Evolutionary conservation across 306 rosid genomes (phyloP).

Genomic region (Malus sylvestris): DNA sequence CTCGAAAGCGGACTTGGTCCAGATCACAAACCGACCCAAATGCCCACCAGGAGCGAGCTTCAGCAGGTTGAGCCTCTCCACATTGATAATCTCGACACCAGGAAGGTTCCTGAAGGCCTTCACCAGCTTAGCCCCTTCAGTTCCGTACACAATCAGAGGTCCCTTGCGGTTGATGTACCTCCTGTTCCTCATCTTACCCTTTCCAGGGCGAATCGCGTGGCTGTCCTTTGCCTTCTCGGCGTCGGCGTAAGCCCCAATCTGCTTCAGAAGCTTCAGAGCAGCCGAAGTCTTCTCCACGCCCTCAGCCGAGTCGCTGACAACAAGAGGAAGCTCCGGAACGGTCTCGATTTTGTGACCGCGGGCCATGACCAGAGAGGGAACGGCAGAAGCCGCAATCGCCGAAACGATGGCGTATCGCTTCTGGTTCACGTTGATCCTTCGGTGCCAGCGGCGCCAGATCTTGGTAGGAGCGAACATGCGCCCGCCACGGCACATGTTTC

Average conservation of each 20-base stretch:
- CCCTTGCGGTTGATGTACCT: constrained; percentile 71
- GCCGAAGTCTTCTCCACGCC: constrained; percentile 68
- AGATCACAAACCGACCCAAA: constrained; percentile 69
- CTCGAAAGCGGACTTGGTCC: constrained; percentile 91
- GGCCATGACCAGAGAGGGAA: constrained; percentile 64
- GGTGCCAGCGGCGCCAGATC: constrained; percentile 98
- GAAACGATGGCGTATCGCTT: constrained; percentile 75
- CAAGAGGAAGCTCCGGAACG: constrained; percentile 70
- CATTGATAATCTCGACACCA: constrained; percentile 63
- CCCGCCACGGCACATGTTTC: constrained; percentile 93
- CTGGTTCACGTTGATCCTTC: constrained; percentile 71
- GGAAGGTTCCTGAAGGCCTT: constrained; percentile 78
- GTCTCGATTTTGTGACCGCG: constrained; percentile 70
- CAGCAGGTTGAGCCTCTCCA: constrained; percentile 63
- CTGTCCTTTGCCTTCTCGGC: constrained; percentile 75
- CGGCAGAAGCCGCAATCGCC: constrained; percentile 80
- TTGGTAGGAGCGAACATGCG: constrained; percentile 91
- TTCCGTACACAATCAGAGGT: constrained; percentile 63
- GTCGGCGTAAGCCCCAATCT: constrained; percentile 63
- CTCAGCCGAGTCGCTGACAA: constrained; percentile 62
- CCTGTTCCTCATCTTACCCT: constrained; percentile 80
- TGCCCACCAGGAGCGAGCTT: constrained; percentile 90
- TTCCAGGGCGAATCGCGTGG: constrained; percentile 64
- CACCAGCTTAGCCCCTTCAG: constrained; percentile 74
- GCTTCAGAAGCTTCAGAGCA: constrained; percentile 59